Evolutionary conservation across 257 asterid genomes (phyloP), one percentile per base, ranked within the genome.

Genomic region (Solanum tacnaense): DNA sequence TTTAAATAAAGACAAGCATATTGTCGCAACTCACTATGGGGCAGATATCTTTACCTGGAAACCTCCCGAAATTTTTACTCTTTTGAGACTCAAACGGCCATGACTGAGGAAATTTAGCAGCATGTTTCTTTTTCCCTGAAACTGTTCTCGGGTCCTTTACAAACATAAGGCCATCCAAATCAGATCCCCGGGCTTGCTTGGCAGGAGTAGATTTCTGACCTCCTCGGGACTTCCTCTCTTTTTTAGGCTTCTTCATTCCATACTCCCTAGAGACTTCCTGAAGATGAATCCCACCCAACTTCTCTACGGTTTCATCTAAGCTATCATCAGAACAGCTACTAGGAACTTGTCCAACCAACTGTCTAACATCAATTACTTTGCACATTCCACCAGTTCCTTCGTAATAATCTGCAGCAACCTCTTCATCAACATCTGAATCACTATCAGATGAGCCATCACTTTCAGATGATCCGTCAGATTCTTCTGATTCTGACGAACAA

Each of bases 401-500:
- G 85, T 92, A 91, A 90, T 96, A 97, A 95, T 97, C 99, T 65
- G 91, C 95, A 87, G 98, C 99, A 83, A 97, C 92, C 87, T 92
- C 99, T 31, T 94, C 99, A 86, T 97, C 99, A 65, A 97, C 84
- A 84, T 94, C 98, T 70, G 98, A 93, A 89, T 92, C 95, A 89
- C 94, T 94, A 85, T 90, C 91, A 29, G 94, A 93, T 41, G 87
- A 79, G 46, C 87, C 91, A 75, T 89, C 94, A 87, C 92, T 91
- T 38, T 91, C 98, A 34, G 95, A 93, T 38, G 94, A 87, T 72
- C 84, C 90, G 25, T 92, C 87, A 82, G 94, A 88, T 89, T 92
- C 96, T 73, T 90, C 96, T 9, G 94, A 88, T 41, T 38, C 94
- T 9, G 95, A 90, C 73, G 95, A 93, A 46, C 88, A 94, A 5